Percentiles rank a stretch among this genome's conserved stretches.
Evolutionary conservation across 148 eudicot species (phyloP).

Genomic region (Drosera capensis): DNA sequence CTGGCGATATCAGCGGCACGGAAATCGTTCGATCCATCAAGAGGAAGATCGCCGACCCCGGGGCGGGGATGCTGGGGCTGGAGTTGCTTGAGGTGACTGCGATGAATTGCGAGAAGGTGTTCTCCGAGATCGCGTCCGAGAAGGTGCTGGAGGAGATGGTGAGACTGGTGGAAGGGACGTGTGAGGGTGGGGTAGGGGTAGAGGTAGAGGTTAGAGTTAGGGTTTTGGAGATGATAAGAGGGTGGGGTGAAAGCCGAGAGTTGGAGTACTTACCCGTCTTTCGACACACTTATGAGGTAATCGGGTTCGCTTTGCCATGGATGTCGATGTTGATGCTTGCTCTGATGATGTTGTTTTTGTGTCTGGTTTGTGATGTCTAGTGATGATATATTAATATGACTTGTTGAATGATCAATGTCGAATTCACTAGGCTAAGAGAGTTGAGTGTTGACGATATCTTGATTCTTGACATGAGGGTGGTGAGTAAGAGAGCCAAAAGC

Average conservation of each 20-base stretch:
- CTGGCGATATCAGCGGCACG: constrained; percentile 39
- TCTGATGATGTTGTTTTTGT: no score
- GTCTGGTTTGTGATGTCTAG: no score
- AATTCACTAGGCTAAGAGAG: no score
- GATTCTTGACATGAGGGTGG: no score
- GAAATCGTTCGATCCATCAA: constrained; percentile 63
- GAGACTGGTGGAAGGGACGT: constrained; percentile 39
- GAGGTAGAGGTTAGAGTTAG: constrained; percentile 33
- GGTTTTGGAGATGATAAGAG: constrained; percentile 71
- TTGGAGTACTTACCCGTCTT: constrained; percentile 77
- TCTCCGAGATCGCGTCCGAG: constrained; percentile 88
- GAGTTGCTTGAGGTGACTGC: constrained; percentile 66
- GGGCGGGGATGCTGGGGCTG: constrained; percentile 27
- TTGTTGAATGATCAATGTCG: no score
- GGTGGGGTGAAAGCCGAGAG: constrained; percentile 85
- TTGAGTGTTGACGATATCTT: no score
- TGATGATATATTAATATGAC: no score
- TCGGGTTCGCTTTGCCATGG: background rate
- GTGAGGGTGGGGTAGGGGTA: constrained; percentile 31
- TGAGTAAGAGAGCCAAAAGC: no score
- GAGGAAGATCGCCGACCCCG: constrained; percentile 34
- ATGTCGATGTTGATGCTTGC: no score
- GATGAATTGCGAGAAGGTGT: constrained; percentile 86
- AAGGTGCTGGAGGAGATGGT: constrained; percentile 87
- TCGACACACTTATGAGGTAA: constrained; percentile 74